These are phyloP conservation scores for Cladophialophora immunda DNA, from an alignment of 2,329 filamentous ascomycete species.

Conservation along the genomic window DNA sequence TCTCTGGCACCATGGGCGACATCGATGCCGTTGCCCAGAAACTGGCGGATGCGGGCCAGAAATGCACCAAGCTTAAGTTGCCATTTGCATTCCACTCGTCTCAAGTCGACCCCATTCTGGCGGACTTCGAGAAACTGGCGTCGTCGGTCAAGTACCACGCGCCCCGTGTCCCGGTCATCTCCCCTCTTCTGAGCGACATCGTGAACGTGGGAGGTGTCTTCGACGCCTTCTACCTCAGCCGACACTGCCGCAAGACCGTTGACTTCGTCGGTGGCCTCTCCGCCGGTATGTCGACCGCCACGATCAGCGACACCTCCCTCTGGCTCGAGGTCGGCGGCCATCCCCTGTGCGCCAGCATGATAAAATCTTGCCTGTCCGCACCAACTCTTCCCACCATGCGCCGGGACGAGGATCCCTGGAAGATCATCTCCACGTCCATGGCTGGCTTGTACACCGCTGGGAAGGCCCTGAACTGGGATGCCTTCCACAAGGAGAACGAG, in stretches of 20 bases:
- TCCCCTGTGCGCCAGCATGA: slow-evolving; percentile 56
- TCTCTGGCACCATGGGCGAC: slow-evolving; percentile 49
- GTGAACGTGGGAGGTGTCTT: slow-evolving; percentile 50
- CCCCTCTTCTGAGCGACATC: slow-evolving; percentile 54
- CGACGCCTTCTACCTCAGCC: slow-evolving; percentile 51
- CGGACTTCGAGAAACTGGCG: slow-evolving; percentile 50
- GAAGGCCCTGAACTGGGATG: slow-evolving; percentile 52
- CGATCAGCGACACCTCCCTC: slow-evolving; percentile 48
- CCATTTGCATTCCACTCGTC: slow-evolving; percentile 59
- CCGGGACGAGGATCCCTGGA: slow-evolving; percentile 54
- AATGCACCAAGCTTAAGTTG: slow-evolving; percentile 53
- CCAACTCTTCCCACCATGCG: slow-evolving; percentile 51
- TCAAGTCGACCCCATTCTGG: slow-evolving; percentile 57
- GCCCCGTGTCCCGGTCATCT: slow-evolving; percentile 55
- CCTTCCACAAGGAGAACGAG: slow-evolving; percentile 58
- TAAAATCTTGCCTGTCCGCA: slow-evolving; percentile 49
- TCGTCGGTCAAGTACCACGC: slow-evolving; percentile 50
- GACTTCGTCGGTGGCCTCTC: slow-evolving; percentile 56
- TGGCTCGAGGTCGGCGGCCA: slow-evolving; percentile 60
- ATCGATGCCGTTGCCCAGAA: slow-evolving; percentile 50
- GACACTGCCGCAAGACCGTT: slow-evolving; percentile 56
- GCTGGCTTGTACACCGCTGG: slow-evolving; percentile 50
- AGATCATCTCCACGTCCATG: slow-evolving; percentile 49
- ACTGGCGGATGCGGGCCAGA: slow-evolving; percentile 48
- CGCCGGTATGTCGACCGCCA: slow-evolving; percentile 46